Conservation (phyloP, 2,329 filamentous ascomycete species). For the Emmonsiellopsis sp. region DNA sequence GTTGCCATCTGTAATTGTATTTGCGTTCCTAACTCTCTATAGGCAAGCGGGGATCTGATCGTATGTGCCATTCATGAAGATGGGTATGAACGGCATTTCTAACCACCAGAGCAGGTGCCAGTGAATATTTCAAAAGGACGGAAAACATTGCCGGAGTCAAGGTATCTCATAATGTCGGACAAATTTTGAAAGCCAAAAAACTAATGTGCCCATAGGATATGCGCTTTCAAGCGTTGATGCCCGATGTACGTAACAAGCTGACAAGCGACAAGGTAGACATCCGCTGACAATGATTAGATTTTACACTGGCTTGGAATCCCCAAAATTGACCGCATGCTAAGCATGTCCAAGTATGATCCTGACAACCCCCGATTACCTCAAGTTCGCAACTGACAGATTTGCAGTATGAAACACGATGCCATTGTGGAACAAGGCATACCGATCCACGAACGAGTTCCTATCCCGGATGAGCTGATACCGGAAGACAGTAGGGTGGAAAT, state of each 20-base stretch:
- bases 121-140: slow-evolving; percentile 93
- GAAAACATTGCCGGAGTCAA: slow-evolving; percentile 97
- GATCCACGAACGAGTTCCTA: slow-evolving; percentile 81
- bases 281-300: slow-evolving; percentile 39
- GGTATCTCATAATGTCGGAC: slow-evolving; percentile 23
- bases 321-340: slow-evolving; percentile 97
- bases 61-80: slow-evolving; percentile 25
- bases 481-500: slow-evolving; percentile 96
- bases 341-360: slow-evolving; percentile 77
- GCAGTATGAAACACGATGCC: slow-evolving; percentile 42
- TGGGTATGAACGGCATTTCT: slow-evolving; percentile 60
- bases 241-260: slow-evolving; percentile 45
- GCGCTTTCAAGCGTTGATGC: slow-evolving; percentile 98
- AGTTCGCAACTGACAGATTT: background rate
- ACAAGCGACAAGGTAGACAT: slow-evolving; percentile 7
- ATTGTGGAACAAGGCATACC: slow-evolving; percentile 50
- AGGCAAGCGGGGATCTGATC: slow-evolving; percentile 24
- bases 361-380: background rate
- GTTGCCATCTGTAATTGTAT: background rate
- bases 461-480: slow-evolving; percentile 89
- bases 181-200: background rate
- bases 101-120: slow-evolving; percentile 67
- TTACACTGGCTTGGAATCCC: slow-evolving; percentile 96
- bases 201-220: slow-evolving; percentile 47
- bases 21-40: slow-evolving; percentile 11